Conservation (phyloP, 2,329 filamentous ascomycete species). For the Stemphylium vesicarium region DNA sequence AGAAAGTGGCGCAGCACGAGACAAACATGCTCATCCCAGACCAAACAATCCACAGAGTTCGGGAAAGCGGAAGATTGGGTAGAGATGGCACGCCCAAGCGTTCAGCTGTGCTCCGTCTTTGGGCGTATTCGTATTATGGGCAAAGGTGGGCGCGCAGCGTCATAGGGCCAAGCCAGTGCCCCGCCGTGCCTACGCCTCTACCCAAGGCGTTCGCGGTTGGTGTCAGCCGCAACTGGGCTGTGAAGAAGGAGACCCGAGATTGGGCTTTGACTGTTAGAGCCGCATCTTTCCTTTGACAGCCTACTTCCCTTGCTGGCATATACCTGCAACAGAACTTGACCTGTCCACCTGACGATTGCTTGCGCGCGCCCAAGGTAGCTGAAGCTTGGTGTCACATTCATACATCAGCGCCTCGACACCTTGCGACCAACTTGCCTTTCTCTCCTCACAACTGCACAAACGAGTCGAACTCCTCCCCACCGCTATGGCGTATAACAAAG, state of each 20-base stretch:
- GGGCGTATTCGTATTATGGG: conserved; percentile 4
- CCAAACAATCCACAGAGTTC: neutral
- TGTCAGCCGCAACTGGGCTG: conserved; percentile 37
- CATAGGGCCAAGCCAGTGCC: conserved; percentile 32
- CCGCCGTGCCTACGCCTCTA: conserved; percentile 21
- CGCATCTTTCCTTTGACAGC: conserved; percentile 8
- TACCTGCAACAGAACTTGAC: neutral
- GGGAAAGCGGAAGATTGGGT: neutral
- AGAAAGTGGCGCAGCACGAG: neutral
- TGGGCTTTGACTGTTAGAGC: conserved; percentile 26
- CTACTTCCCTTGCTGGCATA: conserved; percentile 10
- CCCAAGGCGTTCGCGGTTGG: conserved; percentile 8
- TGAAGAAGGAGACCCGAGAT: conserved; percentile 19
- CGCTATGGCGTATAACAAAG: conserved; percentile 89
- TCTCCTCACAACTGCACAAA: conserved; percentile 2
- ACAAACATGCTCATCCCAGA: neutral
- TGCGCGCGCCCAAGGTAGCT: conserved; percentile 14
- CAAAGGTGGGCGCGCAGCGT: conserved; percentile 19
- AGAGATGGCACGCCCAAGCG: conserved; percentile 4
- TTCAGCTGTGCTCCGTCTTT: neutral
- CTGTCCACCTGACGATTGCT: conserved; percentile 11
- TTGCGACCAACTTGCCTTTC: conserved; percentile 4
- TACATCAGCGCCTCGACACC: conserved; percentile 21
- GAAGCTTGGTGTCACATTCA: conserved; percentile 18
- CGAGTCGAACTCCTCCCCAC: neutral